Evolutionary conservation across 139 green algal genomes (phyloP).

Genomic region (Closterium sp.): DNA sequence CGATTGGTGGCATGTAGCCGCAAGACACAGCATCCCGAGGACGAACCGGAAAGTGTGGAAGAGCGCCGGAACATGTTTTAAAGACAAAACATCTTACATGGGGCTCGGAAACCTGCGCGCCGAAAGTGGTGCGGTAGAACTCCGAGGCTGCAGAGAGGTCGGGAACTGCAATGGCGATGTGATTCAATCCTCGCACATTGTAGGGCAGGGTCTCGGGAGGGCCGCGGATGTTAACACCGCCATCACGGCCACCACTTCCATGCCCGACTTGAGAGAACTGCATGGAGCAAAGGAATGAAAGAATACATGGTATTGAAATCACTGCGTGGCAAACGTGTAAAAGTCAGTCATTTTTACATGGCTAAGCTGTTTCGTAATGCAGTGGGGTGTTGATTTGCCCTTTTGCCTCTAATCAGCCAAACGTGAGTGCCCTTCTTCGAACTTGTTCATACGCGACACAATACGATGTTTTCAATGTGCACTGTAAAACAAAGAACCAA

Average conservation of each 20-base stretch:
- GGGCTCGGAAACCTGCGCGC: constrained; percentile 46
- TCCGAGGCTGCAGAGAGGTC: constrained; percentile 56
- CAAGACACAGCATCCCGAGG: not conserved
- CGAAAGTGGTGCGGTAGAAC: constrained; percentile 58
- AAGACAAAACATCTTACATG: not conserved
- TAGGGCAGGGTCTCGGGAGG: constrained; percentile 68
- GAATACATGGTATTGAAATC: no score
- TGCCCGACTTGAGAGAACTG: constrained; percentile 1
- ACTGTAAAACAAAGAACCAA: no score
- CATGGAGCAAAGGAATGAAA: not conserved
- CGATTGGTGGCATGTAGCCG: not conserved
- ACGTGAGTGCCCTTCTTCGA: no score
- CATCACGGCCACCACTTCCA: constrained; percentile 17
- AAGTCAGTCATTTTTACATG: not conserved
- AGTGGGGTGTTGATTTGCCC: not conserved
- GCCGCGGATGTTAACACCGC: constrained; percentile 12
- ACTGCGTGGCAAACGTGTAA: not conserved
- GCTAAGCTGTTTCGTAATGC: not conserved
- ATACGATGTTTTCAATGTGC: no score
- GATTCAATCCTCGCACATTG: constrained; percentile 58
- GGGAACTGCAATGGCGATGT: constrained; percentile 69
- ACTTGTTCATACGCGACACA: no score
- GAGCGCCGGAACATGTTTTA: not conserved
- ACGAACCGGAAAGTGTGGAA: not conserved
- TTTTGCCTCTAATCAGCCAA: no score